Evolutionary conservation across 2,329 filamentous ascomycete genomes (phyloP).

Genomic region (Tolypocladium tropicale): DNA sequence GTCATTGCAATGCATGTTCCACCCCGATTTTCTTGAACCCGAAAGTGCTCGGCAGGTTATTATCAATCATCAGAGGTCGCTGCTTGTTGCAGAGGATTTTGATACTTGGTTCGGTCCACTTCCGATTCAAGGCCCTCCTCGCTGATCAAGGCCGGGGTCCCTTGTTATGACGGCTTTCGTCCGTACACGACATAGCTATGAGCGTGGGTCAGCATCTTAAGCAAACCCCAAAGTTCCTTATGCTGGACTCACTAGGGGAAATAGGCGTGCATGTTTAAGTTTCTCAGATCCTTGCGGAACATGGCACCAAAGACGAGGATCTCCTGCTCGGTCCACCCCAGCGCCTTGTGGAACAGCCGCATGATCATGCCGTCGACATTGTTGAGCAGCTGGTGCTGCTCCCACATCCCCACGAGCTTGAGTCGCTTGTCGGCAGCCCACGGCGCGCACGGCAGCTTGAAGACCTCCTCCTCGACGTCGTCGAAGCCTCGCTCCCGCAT

Average conservation of each 20-base stretch:
- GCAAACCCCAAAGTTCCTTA: background rate
- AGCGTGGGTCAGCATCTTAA: background rate
- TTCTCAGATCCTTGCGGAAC: slow-evolving; percentile 17
- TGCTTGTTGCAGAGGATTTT: too few species aligned
- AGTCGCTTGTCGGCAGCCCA: slow-evolving; percentile 38
- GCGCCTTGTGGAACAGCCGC: slow-evolving; percentile 19
- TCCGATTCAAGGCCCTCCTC: too few species aligned
- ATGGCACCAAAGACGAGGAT: slow-evolving; percentile 15
- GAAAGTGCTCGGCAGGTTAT: too few species aligned
- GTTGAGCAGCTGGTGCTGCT: slow-evolving; percentile 10
- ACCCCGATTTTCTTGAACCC: too few species aligned
- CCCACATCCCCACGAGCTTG: slow-evolving; percentile 33
- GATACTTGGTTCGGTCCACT: too few species aligned
- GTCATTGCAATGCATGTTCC: too few species aligned
- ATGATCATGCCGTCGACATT: slow-evolving; percentile 19
- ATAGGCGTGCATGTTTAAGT: slow-evolving; percentile 19
- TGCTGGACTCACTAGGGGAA: slow-evolving; percentile 16
- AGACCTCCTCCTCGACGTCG: slow-evolving; percentile 33
- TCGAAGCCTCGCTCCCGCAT: slow-evolving; percentile 40
- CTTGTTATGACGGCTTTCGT: background rate
- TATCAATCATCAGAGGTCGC: too few species aligned
- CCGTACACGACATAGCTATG: slow-evolving; percentile 1
- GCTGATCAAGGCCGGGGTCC: background rate
- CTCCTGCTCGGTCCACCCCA: slow-evolving; percentile 19
- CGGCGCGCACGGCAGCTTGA: slow-evolving; percentile 33